Evolutionary conservation across 2,329 filamentous ascomycete genomes (phyloP), one percentile per base, ranked within the genome.

Genomic region (Aspergillus transmontanensis): DNA sequence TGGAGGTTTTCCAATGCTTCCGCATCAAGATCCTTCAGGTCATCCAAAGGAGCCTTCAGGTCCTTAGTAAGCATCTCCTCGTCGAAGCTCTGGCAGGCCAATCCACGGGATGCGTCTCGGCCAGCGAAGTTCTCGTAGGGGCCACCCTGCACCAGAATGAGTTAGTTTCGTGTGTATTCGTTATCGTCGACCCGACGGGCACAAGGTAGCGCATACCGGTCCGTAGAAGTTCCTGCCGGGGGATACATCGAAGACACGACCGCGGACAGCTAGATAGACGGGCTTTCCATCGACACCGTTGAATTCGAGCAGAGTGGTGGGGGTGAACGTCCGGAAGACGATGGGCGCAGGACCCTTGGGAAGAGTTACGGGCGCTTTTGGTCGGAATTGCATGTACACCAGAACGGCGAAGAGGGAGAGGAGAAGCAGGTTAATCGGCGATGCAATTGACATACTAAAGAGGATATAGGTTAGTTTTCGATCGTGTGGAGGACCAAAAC

Each of bases 111-210:
- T 23, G 95, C 95, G 79, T 99, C 95, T 45, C 94, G 85, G 0
- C 95, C 95, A 0, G 95, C 95, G 75, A 99, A 99, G 82, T 98
- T 98, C 78, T 90, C 89, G 78, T 99, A 99, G 2, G 94, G 93
- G 0, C 94, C 94, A 14, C 93, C 94, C 79, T 80, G 28, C n/a
- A 61, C 23, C 23, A 50, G 21, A 21, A 58, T 11, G 43, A 26
- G 26, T 26, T 58, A 19, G 53, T 67, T 55, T 65, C 62, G 34
- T 53, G 58, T 34, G 39, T 58, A 19, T 64, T 16, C 41, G 12
- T 51, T 9, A 3, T 43, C 7, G 3, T 36, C 51, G 7, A 5
- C 6, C 12, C n/a, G 12, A 12, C 6, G 23, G n/a, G 23, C 21
- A 34, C 9, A 32, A 41, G 46, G 50, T 32, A 50, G 28, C 32